phyloP scores from a whole-genome alignment of 306 rosid species.

The Vigna unguiculata region DNA sequence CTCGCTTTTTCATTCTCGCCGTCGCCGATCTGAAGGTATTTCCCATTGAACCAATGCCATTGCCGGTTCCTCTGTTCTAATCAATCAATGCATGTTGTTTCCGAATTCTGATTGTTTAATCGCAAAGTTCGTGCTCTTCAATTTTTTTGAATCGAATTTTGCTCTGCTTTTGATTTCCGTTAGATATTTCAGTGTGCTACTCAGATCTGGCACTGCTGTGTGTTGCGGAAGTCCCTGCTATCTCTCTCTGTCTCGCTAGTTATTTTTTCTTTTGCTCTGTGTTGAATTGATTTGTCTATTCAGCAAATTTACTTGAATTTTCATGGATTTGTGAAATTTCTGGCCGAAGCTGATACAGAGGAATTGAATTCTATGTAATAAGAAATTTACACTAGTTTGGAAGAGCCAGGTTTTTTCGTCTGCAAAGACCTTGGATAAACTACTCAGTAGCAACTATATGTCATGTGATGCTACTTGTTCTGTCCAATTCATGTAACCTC shows the following conservation, averaged over 20 bases:
- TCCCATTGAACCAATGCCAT: constrained; percentile 39
- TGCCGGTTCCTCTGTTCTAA: constrained; percentile 10
- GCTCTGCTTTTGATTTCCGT: constrained; percentile 29
- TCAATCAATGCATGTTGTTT: not conserved
- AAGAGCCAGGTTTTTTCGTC: constrained; percentile 8
- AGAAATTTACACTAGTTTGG: constrained; percentile 3
- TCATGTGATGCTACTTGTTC: constrained; percentile 12
- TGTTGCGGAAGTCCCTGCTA: constrained; percentile 19
- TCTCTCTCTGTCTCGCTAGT: not conserved
- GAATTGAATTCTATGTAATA: not conserved
- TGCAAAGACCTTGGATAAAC: constrained; percentile 17
- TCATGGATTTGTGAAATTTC: constrained; percentile 36
- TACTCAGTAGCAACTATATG: not conserved
- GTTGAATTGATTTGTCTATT: constrained; percentile 27
- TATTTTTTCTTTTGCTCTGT: not conserved
- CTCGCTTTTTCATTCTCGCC: constrained; percentile 41
- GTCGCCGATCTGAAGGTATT: constrained; percentile 51
- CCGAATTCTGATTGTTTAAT: constrained; percentile 22
- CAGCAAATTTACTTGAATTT: constrained; percentile 20
- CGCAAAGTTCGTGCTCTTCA: not conserved
- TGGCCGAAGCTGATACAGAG: not conserved
- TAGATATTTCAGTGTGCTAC: not conserved
- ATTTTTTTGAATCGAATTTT: constrained; percentile 11
- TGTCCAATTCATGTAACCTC: constrained; percentile 27
- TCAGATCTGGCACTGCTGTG: constrained; percentile 54